Evolutionary conservation across 345 rosid species (phyloP), one percentile per base, ranked within the genome.

Genomic region (Excoecaria cochinchinensis): DNA sequence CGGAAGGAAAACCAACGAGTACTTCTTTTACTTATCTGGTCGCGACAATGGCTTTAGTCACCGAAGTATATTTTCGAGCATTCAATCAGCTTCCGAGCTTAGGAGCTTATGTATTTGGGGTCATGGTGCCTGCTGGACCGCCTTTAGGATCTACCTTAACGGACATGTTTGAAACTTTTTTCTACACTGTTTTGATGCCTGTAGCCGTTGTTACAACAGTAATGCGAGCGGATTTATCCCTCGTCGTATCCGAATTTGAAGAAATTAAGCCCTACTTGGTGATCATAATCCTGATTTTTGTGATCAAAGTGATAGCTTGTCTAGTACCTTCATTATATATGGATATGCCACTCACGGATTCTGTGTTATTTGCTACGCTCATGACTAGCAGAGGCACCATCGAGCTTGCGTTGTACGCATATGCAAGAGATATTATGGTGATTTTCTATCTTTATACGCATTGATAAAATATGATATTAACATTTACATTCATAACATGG

Each of bases 81-180:
- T 19, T 74, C 50, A 3, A 62, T 40, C 72, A 40, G 58, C 9
- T 64, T 77, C 44, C 56, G 67, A 50, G 69, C 74, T 2, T 82
- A 0, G 86, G 86, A 0, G 76, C 89, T 4, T 69, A 80, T n/a
- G 2, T 81, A 44, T 4, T 82, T 5, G 90, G 90, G 9, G 73
- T 87, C 69, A 74, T 80, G 48, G 76, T 86, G 5, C 87, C 89
- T 0, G 60, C 74, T 6, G 89, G 87, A 0, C 87, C 89, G 0
- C 89, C 87, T 0, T 16, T 87, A 46, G 90, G 87, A 40, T 82
- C 90, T 11, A 38, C 79, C 0, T 52, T 87, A 51, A 74, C 77
- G 1, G 80, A 75, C 11, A 87, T 56, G 42, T 60, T 82, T 3
- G 85, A 84, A 3, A 22, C 44, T 11, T 84, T 21, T 52, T 75